These are phyloP conservation scores for Septoria linicola DNA, from an alignment of 2,329 filamentous ascomycete genomes.

Conservation along the genomic window DNA sequence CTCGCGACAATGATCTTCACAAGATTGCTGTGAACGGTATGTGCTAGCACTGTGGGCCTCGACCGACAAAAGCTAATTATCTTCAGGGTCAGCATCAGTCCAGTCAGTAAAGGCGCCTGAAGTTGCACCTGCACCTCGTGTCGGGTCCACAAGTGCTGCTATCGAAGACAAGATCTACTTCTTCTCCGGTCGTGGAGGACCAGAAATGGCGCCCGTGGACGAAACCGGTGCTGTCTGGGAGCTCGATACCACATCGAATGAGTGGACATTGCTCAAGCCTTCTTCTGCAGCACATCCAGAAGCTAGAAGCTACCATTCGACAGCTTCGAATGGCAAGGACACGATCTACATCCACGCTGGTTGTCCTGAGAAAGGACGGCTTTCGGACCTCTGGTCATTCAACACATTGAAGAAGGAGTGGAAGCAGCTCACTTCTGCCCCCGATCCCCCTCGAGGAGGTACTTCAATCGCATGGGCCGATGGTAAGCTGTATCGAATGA, in stretches of 20 bases:
- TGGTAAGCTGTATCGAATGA: slow-evolving; percentile 71
- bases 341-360: slow-evolving; percentile 77
- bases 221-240: slow-evolving; percentile 75
- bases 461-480: slow-evolving; percentile 64
- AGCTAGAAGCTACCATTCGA: slow-evolving; percentile 70
- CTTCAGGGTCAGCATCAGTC: slow-evolving; percentile 31
- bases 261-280: slow-evolving; percentile 66
- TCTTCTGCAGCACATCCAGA: slow-evolving; percentile 53
- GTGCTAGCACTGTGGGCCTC: no score
- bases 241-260: slow-evolving; percentile 63
- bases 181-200: slow-evolving; percentile 74
- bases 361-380: slow-evolving; percentile 61
- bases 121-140: slow-evolving; percentile 62
- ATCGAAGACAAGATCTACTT: slow-evolving; percentile 72
- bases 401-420: slow-evolving; percentile 63
- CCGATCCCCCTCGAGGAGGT: slow-evolving; percentile 65
- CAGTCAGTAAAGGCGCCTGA: slow-evolving; percentile 15
- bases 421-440: slow-evolving; percentile 66
- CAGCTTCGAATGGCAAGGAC: slow-evolving; percentile 63
- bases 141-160: slow-evolving; percentile 70
- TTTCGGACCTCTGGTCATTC: slow-evolving; percentile 77
- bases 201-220: slow-evolving; percentile 67
- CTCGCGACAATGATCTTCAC: slow-evolving; percentile 72
- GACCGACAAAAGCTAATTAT: neutral
- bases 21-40: slow-evolving; percentile 44